Evolutionary conservation across 2,329 filamentous ascomycete genomes (phyloP).

Genomic region (Hansfordia pulvinata): DNA sequence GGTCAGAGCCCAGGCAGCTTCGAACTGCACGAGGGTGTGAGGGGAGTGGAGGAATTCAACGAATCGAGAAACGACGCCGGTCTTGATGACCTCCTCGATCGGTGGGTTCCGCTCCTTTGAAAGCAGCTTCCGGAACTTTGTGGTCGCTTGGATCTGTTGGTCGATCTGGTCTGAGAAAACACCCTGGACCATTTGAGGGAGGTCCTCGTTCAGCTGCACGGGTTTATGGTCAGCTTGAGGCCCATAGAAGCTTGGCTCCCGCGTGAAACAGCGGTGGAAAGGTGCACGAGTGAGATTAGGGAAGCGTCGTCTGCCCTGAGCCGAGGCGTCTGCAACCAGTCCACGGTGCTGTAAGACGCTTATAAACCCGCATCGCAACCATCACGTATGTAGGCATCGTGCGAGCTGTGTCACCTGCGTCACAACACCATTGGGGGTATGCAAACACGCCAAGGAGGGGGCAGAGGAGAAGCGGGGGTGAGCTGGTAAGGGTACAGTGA

Average conservation of each 20-base stretch:
- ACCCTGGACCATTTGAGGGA: conserved; percentile 93
- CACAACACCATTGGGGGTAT: too few relatives aligned
- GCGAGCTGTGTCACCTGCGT: too few relatives aligned
- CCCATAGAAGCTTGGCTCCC: background rate
- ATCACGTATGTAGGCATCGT: too few relatives aligned
- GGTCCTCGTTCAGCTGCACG: conserved; percentile 81
- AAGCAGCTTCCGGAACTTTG: conserved; percentile 94
- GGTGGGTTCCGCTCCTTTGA: conserved; percentile 98
- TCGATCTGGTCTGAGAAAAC: conserved; percentile 99
- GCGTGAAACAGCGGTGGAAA: too few relatives aligned
- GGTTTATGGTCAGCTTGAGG: conserved; percentile 13
- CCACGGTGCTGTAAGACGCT: too few relatives aligned
- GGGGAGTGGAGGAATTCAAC: conserved; percentile 97
- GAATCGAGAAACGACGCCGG: conserved; percentile 91
- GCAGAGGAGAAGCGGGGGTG: too few relatives aligned
- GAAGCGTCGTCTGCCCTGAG: too few relatives aligned
- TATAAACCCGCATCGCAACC: too few relatives aligned
- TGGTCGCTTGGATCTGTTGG: conserved; percentile 90
- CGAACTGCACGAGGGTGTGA: conserved; percentile 96
- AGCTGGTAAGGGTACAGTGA: too few relatives aligned
- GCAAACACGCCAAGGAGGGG: too few relatives aligned
- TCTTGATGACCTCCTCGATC: conserved; percentile 99
- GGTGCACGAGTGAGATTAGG: too few relatives aligned
- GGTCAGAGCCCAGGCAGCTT: conserved; percentile 96
- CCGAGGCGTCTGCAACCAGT: too few relatives aligned